A percentile compares a stretch with the other conserved stretches of the same genome.
phyloP scores from a whole-genome alignment of 768 basidiomycete species.

The Dioszegia crocea region DNA sequence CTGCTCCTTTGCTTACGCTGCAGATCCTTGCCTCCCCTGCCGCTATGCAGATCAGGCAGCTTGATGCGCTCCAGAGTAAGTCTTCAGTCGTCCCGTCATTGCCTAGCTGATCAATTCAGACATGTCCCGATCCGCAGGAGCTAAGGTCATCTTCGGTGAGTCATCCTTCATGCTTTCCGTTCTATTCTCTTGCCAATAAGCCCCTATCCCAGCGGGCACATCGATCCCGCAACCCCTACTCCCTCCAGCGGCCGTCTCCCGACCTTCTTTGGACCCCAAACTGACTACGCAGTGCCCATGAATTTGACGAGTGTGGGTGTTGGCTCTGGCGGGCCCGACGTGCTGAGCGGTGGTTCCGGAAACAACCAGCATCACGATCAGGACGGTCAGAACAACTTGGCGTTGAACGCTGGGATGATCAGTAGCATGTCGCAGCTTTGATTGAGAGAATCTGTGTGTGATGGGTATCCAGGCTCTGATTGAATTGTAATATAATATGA shows the following conservation, averaged over 20 bases:
- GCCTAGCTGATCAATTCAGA: no score
- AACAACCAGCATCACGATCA: slow-evolving; percentile 1
- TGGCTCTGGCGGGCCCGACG: slow-evolving; percentile 6
- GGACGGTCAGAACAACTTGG: slow-evolving; percentile 4
- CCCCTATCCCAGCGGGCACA: no score
- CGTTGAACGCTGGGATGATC: slow-evolving; percentile 39
- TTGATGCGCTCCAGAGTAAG: slow-evolving; percentile 92
- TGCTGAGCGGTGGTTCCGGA: not conserved
- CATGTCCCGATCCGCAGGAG: slow-evolving; percentile 75
- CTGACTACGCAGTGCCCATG: slow-evolving; percentile 45
- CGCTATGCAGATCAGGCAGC: slow-evolving; percentile 96
- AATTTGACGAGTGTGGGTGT: slow-evolving; percentile 43
- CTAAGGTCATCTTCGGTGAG: slow-evolving; percentile 80
- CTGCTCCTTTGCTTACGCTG: not conserved
- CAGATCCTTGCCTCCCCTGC: slow-evolving; percentile 69
- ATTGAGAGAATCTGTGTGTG: no score
- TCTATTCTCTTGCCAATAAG: no score
- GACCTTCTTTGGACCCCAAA: no score
- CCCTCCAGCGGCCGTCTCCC: no score
- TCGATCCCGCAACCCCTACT: no score
- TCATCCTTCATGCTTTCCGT: not conserved
- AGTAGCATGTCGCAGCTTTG: slow-evolving; percentile 41
- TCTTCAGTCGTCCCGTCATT: no score
- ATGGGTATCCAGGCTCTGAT: not conserved
- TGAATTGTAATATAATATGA: not conserved